Evolutionary conservation across 805 yeast species (phyloP).

Genomic region (Candida gorgasii): DNA sequence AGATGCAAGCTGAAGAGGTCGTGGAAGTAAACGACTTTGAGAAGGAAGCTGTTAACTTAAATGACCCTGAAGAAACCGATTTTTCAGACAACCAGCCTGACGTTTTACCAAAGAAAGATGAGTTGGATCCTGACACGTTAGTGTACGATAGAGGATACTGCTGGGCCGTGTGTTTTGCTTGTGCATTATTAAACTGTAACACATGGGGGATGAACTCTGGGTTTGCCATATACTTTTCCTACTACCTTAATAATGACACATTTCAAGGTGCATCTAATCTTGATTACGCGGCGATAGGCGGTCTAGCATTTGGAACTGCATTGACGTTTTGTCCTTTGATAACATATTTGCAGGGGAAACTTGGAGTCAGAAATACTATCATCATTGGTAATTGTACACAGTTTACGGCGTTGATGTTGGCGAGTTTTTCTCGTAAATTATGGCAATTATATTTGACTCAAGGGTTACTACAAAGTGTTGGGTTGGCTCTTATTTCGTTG

Average conservation of each 20-base stretch:
- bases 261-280: constrained; percentile 55
- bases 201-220: constrained; percentile 79
- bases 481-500: constrained; percentile 54
- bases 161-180: constrained; percentile 58
- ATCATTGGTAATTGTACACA: constrained; percentile 49
- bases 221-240: constrained; percentile 61
- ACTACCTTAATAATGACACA: constrained; percentile 48
- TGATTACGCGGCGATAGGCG: constrained; percentile 68
- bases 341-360: constrained; percentile 43
- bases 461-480: constrained; percentile 62
- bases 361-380: constrained; percentile 43
- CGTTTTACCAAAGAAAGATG: neutral
- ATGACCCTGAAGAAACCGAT: neutral
- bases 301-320: constrained; percentile 60
- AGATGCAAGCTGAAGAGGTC: neutral
- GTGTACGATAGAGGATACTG: constrained; percentile 62
- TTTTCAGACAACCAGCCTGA: neutral
- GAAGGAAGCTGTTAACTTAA: neutral
- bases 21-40: neutral
- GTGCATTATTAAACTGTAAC: constrained; percentile 50
- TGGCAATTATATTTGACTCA: constrained; percentile 72
- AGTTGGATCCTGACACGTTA: neutral
- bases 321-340: constrained; percentile 50
- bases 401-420: constrained; percentile 56
- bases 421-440: constrained; percentile 55